Evolutionary conservation across 2,329 filamentous ascomycete species (phyloP), one percentile per base, ranked within the genome.

Genomic region (Mycogone perniciosa): DNA sequence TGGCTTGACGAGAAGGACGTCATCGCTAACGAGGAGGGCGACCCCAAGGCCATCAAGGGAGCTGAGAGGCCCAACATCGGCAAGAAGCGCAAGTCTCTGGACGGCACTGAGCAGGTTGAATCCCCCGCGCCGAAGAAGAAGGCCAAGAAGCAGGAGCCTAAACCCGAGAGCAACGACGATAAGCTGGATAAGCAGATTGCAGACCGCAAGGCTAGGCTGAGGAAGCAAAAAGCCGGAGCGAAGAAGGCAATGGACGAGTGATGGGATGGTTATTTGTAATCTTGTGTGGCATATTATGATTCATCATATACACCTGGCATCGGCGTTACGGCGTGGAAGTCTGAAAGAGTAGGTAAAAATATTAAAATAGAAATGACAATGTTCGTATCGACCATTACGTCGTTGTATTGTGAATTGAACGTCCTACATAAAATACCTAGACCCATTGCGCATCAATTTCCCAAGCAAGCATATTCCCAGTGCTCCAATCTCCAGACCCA

Each of bases 1-100:
- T 99, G 93, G 90, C 70, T 85, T 11, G 88, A 93, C 57, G 81
- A 85, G 54, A 78, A 82, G 54, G 84, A 89, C 55, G 81, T 86
- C 63, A 82, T 96, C 6, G 73, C 93, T 34, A 72, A 77, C 56
- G 74, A 77, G 35, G 71, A 76, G 52, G 48, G 48, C 7, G 76
- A 76, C 59, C 63, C 73, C 59, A 75, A 75, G 67, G 71, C 72
- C 7, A 62, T 74, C 54, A 60, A 64, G 58, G 56, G 50, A 6
- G 54, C 55, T 5, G 64, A 76, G 55, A 79, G 78, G 71, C 69
- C 79, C 58, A 83, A 83, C 63, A 70, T 82, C 34, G 79, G 79
- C 61, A 88, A 87, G 79, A 81, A 81, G 74, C 74, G 79, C 58
- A 82, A 82, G 71, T 71, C 75, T 1, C 60, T 76, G 47, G 67